phyloP scores from a whole-genome alignment of 768 basidiomycete species.

The Suillus alpinus region DNA sequence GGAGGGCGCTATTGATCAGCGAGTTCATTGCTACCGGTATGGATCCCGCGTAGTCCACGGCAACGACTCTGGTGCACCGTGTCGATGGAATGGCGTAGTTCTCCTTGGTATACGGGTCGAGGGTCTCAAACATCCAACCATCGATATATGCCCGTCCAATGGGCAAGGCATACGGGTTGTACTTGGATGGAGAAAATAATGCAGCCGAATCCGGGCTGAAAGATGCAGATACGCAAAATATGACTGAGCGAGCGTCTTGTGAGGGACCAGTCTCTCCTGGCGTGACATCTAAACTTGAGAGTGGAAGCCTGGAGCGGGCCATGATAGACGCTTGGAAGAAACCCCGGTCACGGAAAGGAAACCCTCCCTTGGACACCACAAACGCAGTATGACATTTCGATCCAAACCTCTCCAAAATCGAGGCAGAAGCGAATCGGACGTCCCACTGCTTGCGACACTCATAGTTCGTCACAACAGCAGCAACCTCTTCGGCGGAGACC shows the following conservation, averaged over 20 bases:
- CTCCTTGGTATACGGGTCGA: conserved; percentile 93
- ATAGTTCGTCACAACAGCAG: conserved; percentile 64
- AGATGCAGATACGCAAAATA: conserved; percentile 83
- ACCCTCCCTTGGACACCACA: conserved; percentile 69
- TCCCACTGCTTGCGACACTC: conserved; percentile 84
- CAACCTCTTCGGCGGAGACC: conserved; percentile 89
- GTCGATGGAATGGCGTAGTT: conserved; percentile 95
- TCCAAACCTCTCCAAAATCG: conserved; percentile 74
- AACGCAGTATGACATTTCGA: conserved; percentile 72
- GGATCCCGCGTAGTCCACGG: conserved; percentile 83
- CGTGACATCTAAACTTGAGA: conserved; percentile 38
- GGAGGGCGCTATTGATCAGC: conserved; percentile 77
- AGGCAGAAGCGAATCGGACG: conserved; percentile 72
- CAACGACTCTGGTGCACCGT: conserved; percentile 77
- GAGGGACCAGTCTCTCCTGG: conserved; percentile 36
- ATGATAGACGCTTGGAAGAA: conserved; percentile 78
- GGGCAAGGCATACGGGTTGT: conserved; percentile 73
- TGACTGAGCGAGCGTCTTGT: conserved; percentile 53
- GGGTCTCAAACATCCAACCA: conserved; percentile 94
- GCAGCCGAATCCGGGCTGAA: conserved; percentile 63
- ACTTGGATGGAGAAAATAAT: conserved; percentile 58
- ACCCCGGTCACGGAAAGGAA: conserved; percentile 89
- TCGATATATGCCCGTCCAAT: conserved; percentile 83
- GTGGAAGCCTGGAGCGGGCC: conserved; percentile 52
- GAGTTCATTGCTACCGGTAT: conserved; percentile 84